phyloP scores from a whole-genome alignment of 768 basidiomycete genomes.

The Pisolithus orientalis region DNA sequence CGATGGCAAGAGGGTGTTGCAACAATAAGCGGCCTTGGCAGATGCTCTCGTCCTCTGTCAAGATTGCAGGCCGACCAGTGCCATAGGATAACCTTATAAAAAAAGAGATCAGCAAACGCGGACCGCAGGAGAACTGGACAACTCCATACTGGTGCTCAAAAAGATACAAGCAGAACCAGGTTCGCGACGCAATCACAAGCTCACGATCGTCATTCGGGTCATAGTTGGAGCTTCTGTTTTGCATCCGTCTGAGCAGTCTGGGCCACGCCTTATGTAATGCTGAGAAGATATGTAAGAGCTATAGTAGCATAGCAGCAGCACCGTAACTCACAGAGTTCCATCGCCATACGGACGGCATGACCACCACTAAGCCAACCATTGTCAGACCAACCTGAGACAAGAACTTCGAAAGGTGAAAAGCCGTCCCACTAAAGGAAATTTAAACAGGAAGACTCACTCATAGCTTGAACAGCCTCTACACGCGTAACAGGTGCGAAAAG shows the following conservation, averaged over 20 bases:
- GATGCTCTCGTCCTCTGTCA: conserved; percentile 91
- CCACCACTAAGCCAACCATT: conserved; percentile 94
- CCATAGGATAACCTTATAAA: conserved; percentile 82
- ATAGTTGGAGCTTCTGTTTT: conserved; percentile 44
- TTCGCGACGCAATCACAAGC: conserved; percentile 75
- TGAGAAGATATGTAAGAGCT: conserved; percentile 23
- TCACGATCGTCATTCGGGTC: conserved; percentile 62
- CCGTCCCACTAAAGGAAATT: neutral
- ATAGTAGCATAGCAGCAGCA: neutral
- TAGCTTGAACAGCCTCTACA: conserved; percentile 86
- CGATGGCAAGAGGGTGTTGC: conserved; percentile 82
- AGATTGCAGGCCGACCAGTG: conserved; percentile 86
- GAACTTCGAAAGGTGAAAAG: conserved; percentile 39
- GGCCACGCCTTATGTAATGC: conserved; percentile 94
- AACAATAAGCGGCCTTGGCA: conserved; percentile 72
- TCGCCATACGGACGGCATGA: conserved; percentile 95
- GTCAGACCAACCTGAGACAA: conserved; percentile 92
- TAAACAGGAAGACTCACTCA: conserved; percentile 53
- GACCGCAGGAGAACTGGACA: neutral
- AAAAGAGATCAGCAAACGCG: neutral
- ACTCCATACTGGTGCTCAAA: conserved; percentile 86
- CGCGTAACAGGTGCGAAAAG: conserved; percentile 83
- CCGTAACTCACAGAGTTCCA: conserved; percentile 71
- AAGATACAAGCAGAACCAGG: conserved; percentile 91
- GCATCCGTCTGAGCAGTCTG: conserved; percentile 71